phyloP scores from a whole-genome alignment of 169 alveolate species.

The Plasmodium berghei region DNA sequence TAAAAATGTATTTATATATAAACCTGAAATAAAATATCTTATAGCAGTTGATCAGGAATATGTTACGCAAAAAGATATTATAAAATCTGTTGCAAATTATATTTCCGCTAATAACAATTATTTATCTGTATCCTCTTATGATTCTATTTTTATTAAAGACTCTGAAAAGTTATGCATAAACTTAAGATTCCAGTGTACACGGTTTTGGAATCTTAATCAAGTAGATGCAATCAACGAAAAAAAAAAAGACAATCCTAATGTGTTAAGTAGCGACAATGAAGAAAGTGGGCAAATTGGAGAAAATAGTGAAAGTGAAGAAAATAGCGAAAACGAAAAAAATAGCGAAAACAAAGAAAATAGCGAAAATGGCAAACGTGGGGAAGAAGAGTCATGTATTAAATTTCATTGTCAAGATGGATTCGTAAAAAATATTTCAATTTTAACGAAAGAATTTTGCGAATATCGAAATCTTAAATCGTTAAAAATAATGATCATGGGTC shows the following conservation, averaged over 20 bases:
- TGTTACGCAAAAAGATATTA: conserved; percentile 35
- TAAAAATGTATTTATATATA: conserved; percentile 11
- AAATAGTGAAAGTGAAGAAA: not conserved
- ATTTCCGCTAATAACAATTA: conserved; percentile 30
- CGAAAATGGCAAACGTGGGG: not conserved
- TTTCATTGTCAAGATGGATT: conserved; percentile 61
- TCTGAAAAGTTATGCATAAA: conserved; percentile 43
- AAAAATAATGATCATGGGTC: conserved; percentile 33
- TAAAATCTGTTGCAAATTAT: conserved; percentile 23
- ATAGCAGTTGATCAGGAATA: conserved; percentile 56
- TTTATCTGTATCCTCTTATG: conserved; percentile 22
- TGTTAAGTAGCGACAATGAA: not conserved
- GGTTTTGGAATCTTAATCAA: not conserved
- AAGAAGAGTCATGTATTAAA: not conserved
- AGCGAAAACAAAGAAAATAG: not conserved
- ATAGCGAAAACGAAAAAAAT: not conserved
- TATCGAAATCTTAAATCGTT: conserved; percentile 32
- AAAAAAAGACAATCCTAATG: not conserved
- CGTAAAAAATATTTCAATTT: conserved; percentile 23
- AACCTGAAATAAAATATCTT: conserved; percentile 7
- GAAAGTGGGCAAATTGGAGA: not conserved
- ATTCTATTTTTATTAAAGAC: conserved; percentile 22
- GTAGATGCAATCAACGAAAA: not conserved
- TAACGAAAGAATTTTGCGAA: conserved; percentile 53
- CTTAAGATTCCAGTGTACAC: conserved; percentile 32